Base-by-base conservation (phyloP, 345 rosid species). In the Viola odorata region DNA sequence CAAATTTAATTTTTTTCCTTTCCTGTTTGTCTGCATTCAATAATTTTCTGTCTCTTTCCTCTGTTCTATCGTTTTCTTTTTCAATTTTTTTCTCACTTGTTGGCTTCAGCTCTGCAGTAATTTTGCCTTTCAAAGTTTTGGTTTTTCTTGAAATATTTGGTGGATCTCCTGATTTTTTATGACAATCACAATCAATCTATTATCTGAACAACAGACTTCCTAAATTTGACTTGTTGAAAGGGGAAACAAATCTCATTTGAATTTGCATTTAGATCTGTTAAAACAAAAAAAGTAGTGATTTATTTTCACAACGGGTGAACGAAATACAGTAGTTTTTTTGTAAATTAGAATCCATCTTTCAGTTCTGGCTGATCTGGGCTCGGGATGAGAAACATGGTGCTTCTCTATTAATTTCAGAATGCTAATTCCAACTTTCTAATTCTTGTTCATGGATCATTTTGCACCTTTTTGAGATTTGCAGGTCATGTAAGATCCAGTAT, bases 1-100 rank as follows among this genome's bases (percentile, higher is more conserved):
- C 32, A 23, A 50, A 15, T 57, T 59, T 53, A 17, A 45, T 70
- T 70, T 45, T 42, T 53, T 42, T 64, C 13, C 11, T 7, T 47
- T 47, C 50, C 8, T 6, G 13, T 47, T 47, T 47, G 32, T 23
- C 13, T 47, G 4, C 12, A 4, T 11, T 47, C 12, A 23, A 23
- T 23, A 23, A 23, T 23, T 23, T 1, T 23, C 32, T 23, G 50
- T 4, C n/a, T 11, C 4, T 47, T 47, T 47, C 13, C 50, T 53
- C 4, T 11, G 7, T 50, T 17, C 41, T 6, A 23, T 15, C 6
- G 1, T n/a, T 8, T 63, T 47, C 37, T 64, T 49, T 54, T 48
- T n/a, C 15, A 11, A 13, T 23, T 13, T 10, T 0, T 1, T 36
- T 62, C 45, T 11, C 3, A 6, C 45, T 41, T 11, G 45, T 42